phyloP scores from a whole-genome alignment of 148 eudicot species.

The Polygonum maritimum region DNA sequence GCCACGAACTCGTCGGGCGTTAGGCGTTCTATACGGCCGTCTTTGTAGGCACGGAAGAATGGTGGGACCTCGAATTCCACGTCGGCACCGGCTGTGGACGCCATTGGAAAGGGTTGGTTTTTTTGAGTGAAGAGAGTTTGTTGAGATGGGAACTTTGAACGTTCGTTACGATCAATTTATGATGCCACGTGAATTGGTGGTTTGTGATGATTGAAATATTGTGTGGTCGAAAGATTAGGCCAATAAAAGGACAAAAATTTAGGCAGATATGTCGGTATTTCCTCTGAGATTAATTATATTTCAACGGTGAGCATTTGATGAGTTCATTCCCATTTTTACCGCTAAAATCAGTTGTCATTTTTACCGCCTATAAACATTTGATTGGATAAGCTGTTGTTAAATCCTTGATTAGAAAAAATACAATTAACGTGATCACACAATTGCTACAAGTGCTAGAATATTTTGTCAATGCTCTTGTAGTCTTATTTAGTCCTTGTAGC shows the following conservation, averaged over 20 bases:
- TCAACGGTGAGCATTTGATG: not conserved
- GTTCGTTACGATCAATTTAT: not conserved
- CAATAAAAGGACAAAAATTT: too few species aligned
- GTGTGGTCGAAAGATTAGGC: not conserved
- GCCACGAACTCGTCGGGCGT: not conserved
- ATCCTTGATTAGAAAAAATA: too few species aligned
- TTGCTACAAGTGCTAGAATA: too few species aligned
- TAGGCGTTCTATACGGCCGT: slow-evolving; percentile 16
- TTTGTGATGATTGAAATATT: not conserved
- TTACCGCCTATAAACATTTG: too few species aligned
- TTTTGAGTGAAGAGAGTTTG: not conserved
- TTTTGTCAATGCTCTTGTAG: too few species aligned
- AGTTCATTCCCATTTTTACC: too few species aligned
- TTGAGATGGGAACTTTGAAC: too few species aligned
- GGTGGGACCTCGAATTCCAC: slow-evolving; percentile 15
- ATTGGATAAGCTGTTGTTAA: too few species aligned
- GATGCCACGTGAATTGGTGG: not conserved
- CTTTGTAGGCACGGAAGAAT: slow-evolving; percentile 24
- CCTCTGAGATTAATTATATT: too few species aligned
- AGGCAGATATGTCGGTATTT: not conserved
- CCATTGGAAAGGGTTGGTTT: not conserved
- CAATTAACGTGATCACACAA: too few species aligned
- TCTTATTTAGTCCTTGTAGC: too few species aligned
- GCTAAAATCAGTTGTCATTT: too few species aligned
- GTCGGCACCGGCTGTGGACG: not conserved